Evolutionary conservation across 345 rosid species (phyloP).

Genomic region (Cochlearia excelsa): DNA sequence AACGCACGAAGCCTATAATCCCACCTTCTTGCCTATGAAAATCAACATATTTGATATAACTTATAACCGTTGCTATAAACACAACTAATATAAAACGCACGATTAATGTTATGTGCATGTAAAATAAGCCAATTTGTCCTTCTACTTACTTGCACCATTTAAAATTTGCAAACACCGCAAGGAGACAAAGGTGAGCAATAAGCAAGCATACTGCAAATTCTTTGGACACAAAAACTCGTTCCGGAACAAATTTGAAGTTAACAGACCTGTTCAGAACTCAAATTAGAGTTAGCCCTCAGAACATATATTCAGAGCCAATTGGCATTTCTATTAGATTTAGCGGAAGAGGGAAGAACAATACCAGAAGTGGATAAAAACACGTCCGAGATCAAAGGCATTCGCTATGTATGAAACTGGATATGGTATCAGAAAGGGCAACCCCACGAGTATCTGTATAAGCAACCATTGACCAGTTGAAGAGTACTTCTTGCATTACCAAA

Average conservation of each 20-base stretch:
- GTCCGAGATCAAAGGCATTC: slow-evolving; percentile 91
- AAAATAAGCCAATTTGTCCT: neutral
- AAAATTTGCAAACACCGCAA: slow-evolving; percentile 61
- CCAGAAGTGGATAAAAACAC: slow-evolving; percentile 96
- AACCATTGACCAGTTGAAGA: slow-evolving; percentile 34
- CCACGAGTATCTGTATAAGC: slow-evolving; percentile 81
- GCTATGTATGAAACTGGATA: slow-evolving; percentile 72
- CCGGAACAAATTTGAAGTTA: slow-evolving; percentile 92
- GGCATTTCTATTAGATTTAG: neutral
- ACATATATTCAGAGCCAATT: neutral
- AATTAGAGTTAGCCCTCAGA: slow-evolving; percentile 23
- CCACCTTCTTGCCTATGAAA: slow-evolving; percentile 84
- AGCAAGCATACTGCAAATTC: slow-evolving; percentile 80
- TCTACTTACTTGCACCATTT: slow-evolving; percentile 96
- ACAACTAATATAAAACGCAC: neutral
- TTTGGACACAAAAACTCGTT: slow-evolving; percentile 80
- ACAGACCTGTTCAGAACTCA: slow-evolving; percentile 74
- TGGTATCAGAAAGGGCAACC: slow-evolving; percentile 74
- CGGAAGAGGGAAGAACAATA: slow-evolving; percentile 29
- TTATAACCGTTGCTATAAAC: slow-evolving; percentile 11
- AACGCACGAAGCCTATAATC: slow-evolving; percentile 53
- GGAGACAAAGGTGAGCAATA: slow-evolving; percentile 62
- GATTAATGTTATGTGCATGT: too few relatives aligned
- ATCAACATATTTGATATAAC: slow-evolving; percentile 10
- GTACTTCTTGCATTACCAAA: slow-evolving; percentile 26